Evolutionary conservation across 2,329 filamentous ascomycete genomes (phyloP).

Genomic region (Pseudogymnoascus sp.): DNA sequence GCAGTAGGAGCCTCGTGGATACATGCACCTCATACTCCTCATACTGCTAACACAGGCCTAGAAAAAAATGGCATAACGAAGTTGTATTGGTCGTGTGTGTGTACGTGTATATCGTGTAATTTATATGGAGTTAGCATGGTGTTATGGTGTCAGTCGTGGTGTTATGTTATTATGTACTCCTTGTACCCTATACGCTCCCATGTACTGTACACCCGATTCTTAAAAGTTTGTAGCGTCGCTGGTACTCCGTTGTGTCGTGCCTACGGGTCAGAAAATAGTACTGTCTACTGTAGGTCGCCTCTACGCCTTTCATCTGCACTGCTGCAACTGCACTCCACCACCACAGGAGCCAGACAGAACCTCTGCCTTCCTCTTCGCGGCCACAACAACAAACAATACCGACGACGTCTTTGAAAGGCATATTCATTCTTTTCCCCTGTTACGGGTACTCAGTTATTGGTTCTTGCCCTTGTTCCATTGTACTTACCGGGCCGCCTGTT

Average conservation of each 20-base stretch:
- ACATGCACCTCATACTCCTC: neutral
- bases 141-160: neutral
- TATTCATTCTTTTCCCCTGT: neutral
- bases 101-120: neutral
- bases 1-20: slow-evolving; percentile 1
- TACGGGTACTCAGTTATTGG: neutral
- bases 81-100: neutral
- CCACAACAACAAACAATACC: slow-evolving; percentile 7
- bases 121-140: neutral
- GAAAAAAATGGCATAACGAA: neutral
- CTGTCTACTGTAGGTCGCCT: neutral
- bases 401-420: slow-evolving; percentile 1
- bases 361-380: neutral
- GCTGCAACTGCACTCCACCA: slow-evolving; percentile 3
- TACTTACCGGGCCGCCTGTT: neutral
- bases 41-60: neutral
- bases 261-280: neutral
- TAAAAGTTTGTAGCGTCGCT: neutral
- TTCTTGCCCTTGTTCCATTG: slow-evolving; percentile 1
- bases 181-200: neutral
- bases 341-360: neutral
- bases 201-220: slow-evolving; percentile 2
- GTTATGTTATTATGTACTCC: neutral
- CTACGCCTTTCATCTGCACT: neutral
- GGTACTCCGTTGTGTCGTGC: slow-evolving; percentile 1